Evolutionary conservation across 179 eudicot species (phyloP).

Genomic region (Carnegiea gigantea): DNA sequence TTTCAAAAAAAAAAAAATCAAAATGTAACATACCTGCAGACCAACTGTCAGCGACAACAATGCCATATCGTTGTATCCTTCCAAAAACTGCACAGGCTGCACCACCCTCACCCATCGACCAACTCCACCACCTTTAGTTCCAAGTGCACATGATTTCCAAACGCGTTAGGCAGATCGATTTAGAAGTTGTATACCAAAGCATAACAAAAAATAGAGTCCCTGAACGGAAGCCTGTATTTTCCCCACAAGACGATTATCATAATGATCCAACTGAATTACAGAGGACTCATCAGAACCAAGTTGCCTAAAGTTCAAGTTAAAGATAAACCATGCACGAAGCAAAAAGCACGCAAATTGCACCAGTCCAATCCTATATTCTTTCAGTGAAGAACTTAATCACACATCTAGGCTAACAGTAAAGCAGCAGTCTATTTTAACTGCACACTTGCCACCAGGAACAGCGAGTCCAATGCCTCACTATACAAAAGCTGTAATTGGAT

Average conservation of each 20-base stretch:
- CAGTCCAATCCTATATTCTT: too few relatives aligned
- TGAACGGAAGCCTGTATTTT: neutral
- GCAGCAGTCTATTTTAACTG: too few relatives aligned
- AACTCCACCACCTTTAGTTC: conserved; percentile 62
- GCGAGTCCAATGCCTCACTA: too few relatives aligned
- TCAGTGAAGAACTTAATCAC: too few relatives aligned
- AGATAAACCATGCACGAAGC: too few relatives aligned
- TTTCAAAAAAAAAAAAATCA: neutral
- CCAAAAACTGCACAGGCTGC: conserved; percentile 63
- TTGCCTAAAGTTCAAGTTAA: neutral
- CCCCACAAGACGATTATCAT: conserved; percentile 8
- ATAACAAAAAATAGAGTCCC: conserved; percentile 8
- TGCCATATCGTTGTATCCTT: conserved; percentile 74
- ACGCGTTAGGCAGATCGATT: neutral
- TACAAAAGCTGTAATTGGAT: too few relatives aligned
- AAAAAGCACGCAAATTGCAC: too few relatives aligned
- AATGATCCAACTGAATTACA: neutral
- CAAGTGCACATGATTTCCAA: conserved; percentile 17
- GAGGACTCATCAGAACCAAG: neutral
- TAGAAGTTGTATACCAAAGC: neutral
- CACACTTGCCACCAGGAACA: too few relatives aligned
- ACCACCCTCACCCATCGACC: conserved; percentile 80
- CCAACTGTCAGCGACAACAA: conserved; percentile 85
- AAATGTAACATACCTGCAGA: conserved; percentile 63
- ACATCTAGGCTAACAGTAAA: too few relatives aligned